These are phyloP conservation scores for Bidens hawaiensis DNA, from an alignment of 140 eudicot species.

Conservation along the genomic window DNA sequence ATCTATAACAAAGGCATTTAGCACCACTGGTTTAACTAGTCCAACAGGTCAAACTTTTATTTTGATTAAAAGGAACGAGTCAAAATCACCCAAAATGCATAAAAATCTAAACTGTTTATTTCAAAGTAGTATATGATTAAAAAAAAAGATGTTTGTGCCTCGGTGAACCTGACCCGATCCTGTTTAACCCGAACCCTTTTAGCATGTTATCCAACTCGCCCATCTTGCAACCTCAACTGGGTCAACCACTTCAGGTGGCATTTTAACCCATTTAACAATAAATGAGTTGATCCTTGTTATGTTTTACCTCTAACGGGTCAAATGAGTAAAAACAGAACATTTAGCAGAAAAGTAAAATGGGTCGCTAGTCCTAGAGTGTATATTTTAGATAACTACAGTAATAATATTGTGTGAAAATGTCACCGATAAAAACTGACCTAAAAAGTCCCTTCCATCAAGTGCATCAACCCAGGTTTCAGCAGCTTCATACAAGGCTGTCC, in stretches of 20 bases:
- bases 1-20: not conserved
- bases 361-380: not conserved
- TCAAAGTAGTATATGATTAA: too few species aligned
- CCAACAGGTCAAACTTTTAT: not conserved
- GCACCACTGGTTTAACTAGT: not conserved
- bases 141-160: not conserved
- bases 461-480: conserved; percentile 98
- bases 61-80: not conserved
- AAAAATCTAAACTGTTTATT: not conserved
- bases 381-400: not conserved
- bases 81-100: not conserved
- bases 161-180: not conserved
- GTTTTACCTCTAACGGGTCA: not conserved
- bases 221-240: not conserved
- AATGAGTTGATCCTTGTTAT: not conserved
- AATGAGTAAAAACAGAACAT: not conserved
- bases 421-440: conserved; percentile 52
- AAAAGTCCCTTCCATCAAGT: conserved; percentile 73
- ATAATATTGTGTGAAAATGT: not conserved
- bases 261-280: not conserved
- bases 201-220: not conserved
- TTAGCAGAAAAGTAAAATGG: not conserved
- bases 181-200: not conserved
- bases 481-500: conserved; percentile 82
- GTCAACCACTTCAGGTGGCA: not conserved